Evolutionary conservation across 257 asterid species (phyloP), one percentile per base, ranked within the genome.

Genomic region (Plantago elongata): DNA sequence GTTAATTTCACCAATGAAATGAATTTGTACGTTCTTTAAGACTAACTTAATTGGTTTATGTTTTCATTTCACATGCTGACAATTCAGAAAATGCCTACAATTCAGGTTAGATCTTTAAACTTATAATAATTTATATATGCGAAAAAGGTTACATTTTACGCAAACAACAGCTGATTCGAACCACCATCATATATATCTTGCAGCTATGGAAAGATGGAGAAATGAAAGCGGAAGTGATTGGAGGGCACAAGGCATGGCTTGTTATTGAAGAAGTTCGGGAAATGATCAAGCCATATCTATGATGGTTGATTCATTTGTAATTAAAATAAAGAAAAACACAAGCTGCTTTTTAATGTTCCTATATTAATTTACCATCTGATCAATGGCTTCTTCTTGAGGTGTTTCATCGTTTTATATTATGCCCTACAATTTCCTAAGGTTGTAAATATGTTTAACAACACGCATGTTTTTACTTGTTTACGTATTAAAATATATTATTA

Each of bases 221-320:
- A 64, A 86, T 89, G 94, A 85, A 83, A 71, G 97, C 79, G 62
- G 94, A 93, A 67, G 96, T 87, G 68, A 85, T 89, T 22, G 97
- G 99, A 75, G 97, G 99, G 48, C 94, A 92, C 75, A 83, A 84
- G 72, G 97, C 89, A 13, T 86, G 99, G 99, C 96, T 93, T 69
- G 99, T 92, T 22, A 77, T 92, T 17, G 97, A 92, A 78, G 91
- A 92, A 81, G 94, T 89, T 44, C 83, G 82, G 63, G 76, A 77
- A 61, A 92, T 92, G 99, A 81, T 92, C 63, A 70, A 78, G 43
- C 72, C 68, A 17, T 86, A 73, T 64, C 74, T 81, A 22, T 22
- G 9, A 72, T 49, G 63, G 51, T 43, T 37, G 14, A 12, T 11
- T 27, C 43, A 48, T 57, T 37, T 34, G 40, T 34, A 34, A 34